Evolutionary conservation across 2,329 filamentous ascomycete species (phyloP), one percentile per base, ranked within the genome.

Genomic region (Neopestalotiopsis clavispora): DNA sequence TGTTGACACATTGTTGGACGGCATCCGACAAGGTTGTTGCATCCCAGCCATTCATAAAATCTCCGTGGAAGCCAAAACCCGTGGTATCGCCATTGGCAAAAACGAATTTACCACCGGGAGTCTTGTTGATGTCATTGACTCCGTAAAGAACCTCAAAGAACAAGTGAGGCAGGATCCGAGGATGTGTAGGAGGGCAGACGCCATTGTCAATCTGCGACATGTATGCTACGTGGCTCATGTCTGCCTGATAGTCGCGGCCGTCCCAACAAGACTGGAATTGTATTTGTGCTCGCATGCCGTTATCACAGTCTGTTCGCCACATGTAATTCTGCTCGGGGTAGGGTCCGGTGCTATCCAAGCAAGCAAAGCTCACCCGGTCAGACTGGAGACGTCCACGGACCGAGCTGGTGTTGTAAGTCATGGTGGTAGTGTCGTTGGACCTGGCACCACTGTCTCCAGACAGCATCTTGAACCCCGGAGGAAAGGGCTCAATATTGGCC

Each of bases 251-350:
- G 70, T 88, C 83, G 70, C 84, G 80, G 34, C 89, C 89, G 71
- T 89, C 87, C 85, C 89, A 90, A 80, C 89, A 91, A 9, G 86
- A 88, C 4, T 88, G 89, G 78, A 91, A 90, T 76, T 87, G 86
- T 38, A 91, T 78, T 75, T 91, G 63, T 7, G 63, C 63, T 17
- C 63, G 42, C 49, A 66, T 9, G 4, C 63, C 63, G 4, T 66
- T 28, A 12, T 66, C 17, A 13, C 63, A 66, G 45, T 66, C 82
- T 10, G 78, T 77, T 77, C 90, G 92, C 74, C 88, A 84, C 69
- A 77, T 78, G 34, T 82, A 82, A 71, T 90, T 76, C 66, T 81
- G 30, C 71, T 73, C 67, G 61, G 72, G 64, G 28, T 69, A 59
- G 64, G 32, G n/a, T 61, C 73, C 69, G 4, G 68, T 69, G 28